A percentile compares a stretch with the other conserved stretches of the same genome.
Evolutionary conservation across 2,329 filamentous ascomycete species (phyloP).

Genomic region (Cylindrodendrum hubeiense): DNA sequence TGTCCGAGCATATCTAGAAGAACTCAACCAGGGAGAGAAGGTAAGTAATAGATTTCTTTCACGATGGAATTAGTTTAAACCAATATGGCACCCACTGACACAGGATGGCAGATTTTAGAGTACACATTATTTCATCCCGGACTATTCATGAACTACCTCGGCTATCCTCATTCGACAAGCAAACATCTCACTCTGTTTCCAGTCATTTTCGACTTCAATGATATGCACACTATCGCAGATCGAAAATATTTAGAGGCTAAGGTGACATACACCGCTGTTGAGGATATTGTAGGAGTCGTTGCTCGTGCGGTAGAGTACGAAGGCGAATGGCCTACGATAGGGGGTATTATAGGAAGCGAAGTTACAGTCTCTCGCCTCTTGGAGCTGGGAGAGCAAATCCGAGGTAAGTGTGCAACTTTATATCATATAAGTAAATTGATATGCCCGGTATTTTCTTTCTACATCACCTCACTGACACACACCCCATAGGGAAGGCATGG

Average conservation of each 20-base stretch:
- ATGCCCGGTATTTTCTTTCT: too few species aligned
- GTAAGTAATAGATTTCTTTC: slow-evolving; percentile 37
- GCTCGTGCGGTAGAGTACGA: slow-evolving; percentile 56
- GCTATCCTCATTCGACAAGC: slow-evolving; percentile 58
- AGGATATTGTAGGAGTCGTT: slow-evolving; percentile 56
- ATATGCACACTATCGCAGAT: slow-evolving; percentile 55
- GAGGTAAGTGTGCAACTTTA: slow-evolving; percentile 47
- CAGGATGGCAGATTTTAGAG: slow-evolving; percentile 59
- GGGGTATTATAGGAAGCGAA: slow-evolving; percentile 55
- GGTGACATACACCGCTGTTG: slow-evolving; percentile 57
- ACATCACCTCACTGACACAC: too few species aligned
- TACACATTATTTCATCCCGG: slow-evolving; percentile 68
- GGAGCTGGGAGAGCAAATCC: slow-evolving; percentile 52
- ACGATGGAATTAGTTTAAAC: background rate
- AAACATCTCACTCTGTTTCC: slow-evolving; percentile 56
- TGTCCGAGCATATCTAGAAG: slow-evolving; percentile 61
- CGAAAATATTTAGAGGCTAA: slow-evolving; percentile 54
- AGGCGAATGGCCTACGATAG: slow-evolving; percentile 54
- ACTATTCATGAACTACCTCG: slow-evolving; percentile 66
- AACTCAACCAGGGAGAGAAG: slow-evolving; percentile 60
- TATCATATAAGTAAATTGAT: slow-evolving; percentile 34
- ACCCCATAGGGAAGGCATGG: slow-evolving; percentile 27
- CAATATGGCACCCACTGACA: too few species aligned
- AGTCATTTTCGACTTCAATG: slow-evolving; percentile 51
- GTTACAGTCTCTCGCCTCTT: slow-evolving; percentile 52